Percentiles rank a stretch among this genome's conserved stretches.
phyloP scores from a whole-genome alignment of 2,329 filamentous ascomycete species.

The Aspergillus proliferans region DNA sequence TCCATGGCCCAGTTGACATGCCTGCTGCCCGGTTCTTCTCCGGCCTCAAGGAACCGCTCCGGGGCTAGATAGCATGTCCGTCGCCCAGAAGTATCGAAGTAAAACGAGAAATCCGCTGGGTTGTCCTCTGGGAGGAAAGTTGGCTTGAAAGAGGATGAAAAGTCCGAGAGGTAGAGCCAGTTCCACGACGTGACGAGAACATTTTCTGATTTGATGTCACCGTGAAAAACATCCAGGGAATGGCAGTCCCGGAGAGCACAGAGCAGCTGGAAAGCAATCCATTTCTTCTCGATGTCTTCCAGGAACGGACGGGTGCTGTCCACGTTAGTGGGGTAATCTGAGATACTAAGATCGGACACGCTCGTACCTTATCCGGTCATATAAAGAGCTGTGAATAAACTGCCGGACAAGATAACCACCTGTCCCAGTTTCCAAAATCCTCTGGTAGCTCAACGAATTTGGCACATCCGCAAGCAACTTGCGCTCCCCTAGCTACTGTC shows the following conservation, averaged over 20 bases:
- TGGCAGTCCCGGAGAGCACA: slow-evolving; percentile 92
- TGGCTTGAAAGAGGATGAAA: slow-evolving; percentile 91
- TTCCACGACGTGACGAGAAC: slow-evolving; percentile 97
- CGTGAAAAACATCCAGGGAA: slow-evolving; percentile 81
- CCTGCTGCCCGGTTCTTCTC: slow-evolving; percentile 58
- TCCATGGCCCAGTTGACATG: slow-evolving; percentile 91
- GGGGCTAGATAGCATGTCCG: slow-evolving; percentile 93
- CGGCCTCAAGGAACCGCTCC: slow-evolving; percentile 75
- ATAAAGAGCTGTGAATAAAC: slow-evolving; percentile 92
- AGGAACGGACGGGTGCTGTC: slow-evolving; percentile 85
- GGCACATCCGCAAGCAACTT: slow-evolving; percentile 73
- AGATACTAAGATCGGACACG: background rate
- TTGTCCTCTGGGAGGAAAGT: slow-evolving; percentile 93
- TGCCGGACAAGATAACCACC: slow-evolving; percentile 92
- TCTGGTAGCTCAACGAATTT: slow-evolving; percentile 85
- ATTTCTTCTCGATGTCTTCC: slow-evolving; percentile 98
- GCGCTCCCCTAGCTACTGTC: slow-evolving; percentile 59
- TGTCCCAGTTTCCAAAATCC: slow-evolving; percentile 82
- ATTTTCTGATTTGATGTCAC: slow-evolving; percentile 98
- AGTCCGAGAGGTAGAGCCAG: slow-evolving; percentile 97
- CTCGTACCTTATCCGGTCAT: slow-evolving; percentile 71
- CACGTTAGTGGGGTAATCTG: slow-evolving; percentile 18
- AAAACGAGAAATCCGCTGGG: slow-evolving; percentile 94
- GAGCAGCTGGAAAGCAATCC: slow-evolving; percentile 91
- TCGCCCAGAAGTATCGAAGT: slow-evolving; percentile 87